Evolutionary conservation across 768 basidiomycete genomes (phyloP), one percentile per base, ranked within the genome.

Genomic region (Pleurotus sapidus): DNA sequence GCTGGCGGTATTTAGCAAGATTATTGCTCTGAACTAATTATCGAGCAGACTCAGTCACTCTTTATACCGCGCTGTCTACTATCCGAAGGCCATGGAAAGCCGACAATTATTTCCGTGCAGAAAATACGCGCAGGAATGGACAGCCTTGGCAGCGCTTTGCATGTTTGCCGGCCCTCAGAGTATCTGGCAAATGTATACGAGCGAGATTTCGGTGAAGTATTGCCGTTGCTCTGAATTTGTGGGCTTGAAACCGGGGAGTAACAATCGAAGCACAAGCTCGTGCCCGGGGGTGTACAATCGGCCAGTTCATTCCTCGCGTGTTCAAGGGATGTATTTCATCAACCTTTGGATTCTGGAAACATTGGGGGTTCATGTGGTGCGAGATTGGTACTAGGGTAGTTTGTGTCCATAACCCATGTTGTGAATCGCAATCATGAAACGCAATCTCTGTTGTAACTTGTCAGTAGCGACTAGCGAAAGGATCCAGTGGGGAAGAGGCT

Each of bases 381-480:
- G 27, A 27, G 8, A 27, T 27, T 27, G 27, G 8, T 27, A 27
- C 3, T 27, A 27, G 27, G 6, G 27, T 30, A n/a, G 27, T 30
- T 7, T 7, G 9, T 30, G 5, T 7, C 27, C 27, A 30, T 30
- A 6, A 30, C 27, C 9, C 27, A 30, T 30, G 27, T 30, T 6
- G 6, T 30, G 9, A 30, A 30, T 5, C 6, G 9, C 75, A 80
- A 46, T 74, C 67, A 4, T 67, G 63, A 57, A 80, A 82, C 9
- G 65, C 68, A 37, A 74, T 54, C 60, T 74, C 74, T 56, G 74
- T 72, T 51, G n/a, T n/a, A n/a, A n/a, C n/a, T n/a, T n/a, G 61
- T 59, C 20, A 76, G 70, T 56, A 60, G 58, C 82, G 83, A 4
- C 82, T 81, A 17, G 83, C 65, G 55, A 83, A 57, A 5, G 79